Conservation (phyloP, 208 protist species). For the Acanthamoeba quina region DNA sequence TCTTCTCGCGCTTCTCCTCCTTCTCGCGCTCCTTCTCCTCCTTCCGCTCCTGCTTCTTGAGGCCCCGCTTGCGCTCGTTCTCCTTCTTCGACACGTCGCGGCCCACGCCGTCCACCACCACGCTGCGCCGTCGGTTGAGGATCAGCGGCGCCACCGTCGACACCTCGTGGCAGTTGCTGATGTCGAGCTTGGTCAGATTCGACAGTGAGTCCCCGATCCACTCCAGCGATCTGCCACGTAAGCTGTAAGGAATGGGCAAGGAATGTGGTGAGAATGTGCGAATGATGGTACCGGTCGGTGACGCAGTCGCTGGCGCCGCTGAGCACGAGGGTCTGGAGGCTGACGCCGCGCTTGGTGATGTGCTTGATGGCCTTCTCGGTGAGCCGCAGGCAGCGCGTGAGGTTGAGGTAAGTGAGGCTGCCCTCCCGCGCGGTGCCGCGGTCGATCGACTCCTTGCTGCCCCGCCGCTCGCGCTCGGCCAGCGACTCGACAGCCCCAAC, state of each 20-base stretch:
- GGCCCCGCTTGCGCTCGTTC: not conserved
- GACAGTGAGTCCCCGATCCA: conserved; percentile 28
- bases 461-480: not conserved
- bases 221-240: not conserved
- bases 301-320: conserved; percentile 59
- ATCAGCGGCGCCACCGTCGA: conserved; percentile 40
- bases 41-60: conserved; percentile 24
- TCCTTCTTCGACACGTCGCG: not conserved
- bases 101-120: conserved; percentile 12
- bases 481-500: too few relatives aligned
- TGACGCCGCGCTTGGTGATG: conserved; percentile 33
- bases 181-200: conserved; percentile 46
- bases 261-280: not conserved
- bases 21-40: conserved; percentile 31
- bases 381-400: conserved; percentile 34
- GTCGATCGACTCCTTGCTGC: conserved; percentile 21
- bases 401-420: conserved; percentile 37
- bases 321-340: conserved; percentile 34
- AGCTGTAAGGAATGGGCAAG: not conserved
- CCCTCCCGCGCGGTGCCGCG: not conserved
- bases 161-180: conserved; percentile 66
- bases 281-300: not conserved
- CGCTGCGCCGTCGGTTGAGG: conserved; percentile 12
- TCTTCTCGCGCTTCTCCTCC: conserved; percentile 36
- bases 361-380: conserved; percentile 65